These are phyloP conservation scores for Aspergillus cavernicola DNA, from an alignment of 495 filamentous ascomycete genomes.

Conservation along the genomic window DNA sequence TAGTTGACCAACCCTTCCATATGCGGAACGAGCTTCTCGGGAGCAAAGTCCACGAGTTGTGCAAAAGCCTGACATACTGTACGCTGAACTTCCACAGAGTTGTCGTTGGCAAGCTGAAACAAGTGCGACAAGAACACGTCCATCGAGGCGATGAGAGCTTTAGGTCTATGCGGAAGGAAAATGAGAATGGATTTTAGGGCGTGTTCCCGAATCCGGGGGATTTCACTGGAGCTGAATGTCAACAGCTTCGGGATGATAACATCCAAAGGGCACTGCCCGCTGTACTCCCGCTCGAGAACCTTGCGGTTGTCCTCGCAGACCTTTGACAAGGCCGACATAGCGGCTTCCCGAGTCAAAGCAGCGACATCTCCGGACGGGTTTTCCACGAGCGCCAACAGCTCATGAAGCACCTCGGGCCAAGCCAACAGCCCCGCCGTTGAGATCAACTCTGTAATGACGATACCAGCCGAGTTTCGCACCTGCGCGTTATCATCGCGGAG, in stretches of 20 bases:
- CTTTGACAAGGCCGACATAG: slow-evolving; percentile 87
- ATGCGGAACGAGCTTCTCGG: slow-evolving; percentile 85
- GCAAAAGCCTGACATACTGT: slow-evolving; percentile 93
- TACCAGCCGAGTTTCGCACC: slow-evolving; percentile 86
- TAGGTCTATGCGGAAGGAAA: slow-evolving; percentile 78
- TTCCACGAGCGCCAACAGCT: slow-evolving; percentile 70
- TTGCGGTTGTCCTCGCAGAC: slow-evolving; percentile 96
- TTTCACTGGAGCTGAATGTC: slow-evolving; percentile 71
- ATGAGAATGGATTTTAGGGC: slow-evolving; percentile 84
- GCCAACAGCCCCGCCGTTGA: slow-evolving; percentile 77
- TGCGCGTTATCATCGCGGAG: slow-evolving; percentile 78
- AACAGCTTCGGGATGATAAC: slow-evolving; percentile 90
- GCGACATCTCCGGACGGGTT: slow-evolving; percentile 67
- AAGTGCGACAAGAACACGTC: slow-evolving; percentile 77
- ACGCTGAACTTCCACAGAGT: slow-evolving; percentile 72
- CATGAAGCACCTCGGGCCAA: slow-evolving; percentile 86
- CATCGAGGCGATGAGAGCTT: slow-evolving; percentile 70
- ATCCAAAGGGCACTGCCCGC: slow-evolving; percentile 79
- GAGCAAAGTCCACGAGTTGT: slow-evolving; percentile 83
- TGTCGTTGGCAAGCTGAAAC: slow-evolving; percentile 74
- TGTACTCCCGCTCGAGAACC: slow-evolving; percentile 78
- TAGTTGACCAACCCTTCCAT: slow-evolving; percentile 88
- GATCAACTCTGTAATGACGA: slow-evolving; percentile 92
- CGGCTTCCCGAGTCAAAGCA: slow-evolving; percentile 77
- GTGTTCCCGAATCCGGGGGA: slow-evolving; percentile 69